Evolutionary conservation across 108 stramenopile genomes (phyloP), one percentile per base, ranked within the genome.

Genomic region (Skeletonema costatum): DNA sequence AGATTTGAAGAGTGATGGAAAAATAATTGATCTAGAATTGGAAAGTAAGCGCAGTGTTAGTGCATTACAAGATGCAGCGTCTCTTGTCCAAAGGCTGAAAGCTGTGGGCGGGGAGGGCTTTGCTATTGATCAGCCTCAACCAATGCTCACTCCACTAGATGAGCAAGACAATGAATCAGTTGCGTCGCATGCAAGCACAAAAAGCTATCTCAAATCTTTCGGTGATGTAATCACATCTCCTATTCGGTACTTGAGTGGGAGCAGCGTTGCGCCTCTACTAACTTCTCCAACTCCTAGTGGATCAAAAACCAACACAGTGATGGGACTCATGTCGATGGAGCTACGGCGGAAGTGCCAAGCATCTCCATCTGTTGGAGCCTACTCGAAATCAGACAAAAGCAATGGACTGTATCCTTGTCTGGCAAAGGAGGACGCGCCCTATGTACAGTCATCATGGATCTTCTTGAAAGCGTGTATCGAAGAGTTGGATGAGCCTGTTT

Each of bases 391-490:
- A 39, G 71, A 63, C 56, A 86, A 80, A 68, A 80, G 76, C 44
- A 21, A 69, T 64, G 82, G 81, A 29, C 36, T 77, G 25, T 78
- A 84, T 64, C 91, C 95, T 19, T 82, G 86, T 21, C 76, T 96
- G 51, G 88, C 89, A 9, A 50, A 69, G 25, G 81, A 85, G 5
- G 95, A 96, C 65, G 88, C 87, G 68, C 84, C 83, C 1, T 78
- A 89, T 65, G 59, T 93, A 8, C 79, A 92, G 68, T 75, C 90
- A 3, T 89, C 92, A 0, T 93, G 91, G 92, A 64, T 44, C n/a
- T 89, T 91, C 67, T 61, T 92, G 13, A 73, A 69, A 41, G 87
- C 76, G 36, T 84, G 88, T 48, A 84, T 92, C 76, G 68, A 85
- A 21, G 92, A 91, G 51, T 69, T 96, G 46, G 91, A 96, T 68